A percentile compares a stretch with the other conserved stretches of the same genome.
Conservation (phyloP, 2,329 filamentous ascomycete genomes). For the Torrubiella hemipterigena region DNA sequence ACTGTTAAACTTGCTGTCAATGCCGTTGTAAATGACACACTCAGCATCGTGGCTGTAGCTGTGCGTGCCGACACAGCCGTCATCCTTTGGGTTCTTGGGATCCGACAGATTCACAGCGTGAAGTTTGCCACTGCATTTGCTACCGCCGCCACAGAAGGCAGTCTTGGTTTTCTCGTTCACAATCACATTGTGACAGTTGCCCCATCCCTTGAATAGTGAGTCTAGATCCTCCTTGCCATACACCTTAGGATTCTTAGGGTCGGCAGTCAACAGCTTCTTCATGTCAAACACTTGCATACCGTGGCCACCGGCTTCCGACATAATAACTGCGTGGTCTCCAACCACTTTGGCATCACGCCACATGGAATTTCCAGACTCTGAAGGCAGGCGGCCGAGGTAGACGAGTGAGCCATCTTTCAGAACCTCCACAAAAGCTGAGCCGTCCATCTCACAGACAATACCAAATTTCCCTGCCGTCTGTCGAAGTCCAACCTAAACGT, state of each 20-base stretch:
- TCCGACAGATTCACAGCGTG: constrained; percentile 33
- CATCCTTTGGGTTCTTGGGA: neutral
- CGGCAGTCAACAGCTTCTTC: constrained; percentile 35
- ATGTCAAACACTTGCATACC: constrained; percentile 52
- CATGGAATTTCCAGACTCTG: constrained; percentile 21
- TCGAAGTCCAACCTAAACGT: too few species aligned
- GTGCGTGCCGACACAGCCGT: neutral
- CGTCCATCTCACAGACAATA: constrained; percentile 29
- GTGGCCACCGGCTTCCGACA: constrained; percentile 30
- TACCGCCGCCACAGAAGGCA: constrained; percentile 23
- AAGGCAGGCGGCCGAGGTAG: constrained; percentile 29
- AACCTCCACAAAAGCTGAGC: constrained; percentile 33
- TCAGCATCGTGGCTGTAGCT: neutral
- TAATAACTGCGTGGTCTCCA: constrained; percentile 18
- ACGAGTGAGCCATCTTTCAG: constrained; percentile 24
- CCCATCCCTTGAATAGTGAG: constrained; percentile 16
- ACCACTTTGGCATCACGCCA: constrained; percentile 24
- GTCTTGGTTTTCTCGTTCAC: constrained; percentile 26
- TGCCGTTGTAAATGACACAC: neutral
- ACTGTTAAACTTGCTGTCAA: neutral
- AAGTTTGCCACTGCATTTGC: constrained; percentile 29
- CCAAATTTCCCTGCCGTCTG: constrained; percentile 33
- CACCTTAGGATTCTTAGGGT: constrained; percentile 21
- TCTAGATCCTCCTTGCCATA: constrained; percentile 19
- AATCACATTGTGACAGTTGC: constrained; percentile 30